Base-by-base conservation (phyloP, 2,329 filamentous ascomycete genomes). In the Colletotrichum falcatum region DNA sequence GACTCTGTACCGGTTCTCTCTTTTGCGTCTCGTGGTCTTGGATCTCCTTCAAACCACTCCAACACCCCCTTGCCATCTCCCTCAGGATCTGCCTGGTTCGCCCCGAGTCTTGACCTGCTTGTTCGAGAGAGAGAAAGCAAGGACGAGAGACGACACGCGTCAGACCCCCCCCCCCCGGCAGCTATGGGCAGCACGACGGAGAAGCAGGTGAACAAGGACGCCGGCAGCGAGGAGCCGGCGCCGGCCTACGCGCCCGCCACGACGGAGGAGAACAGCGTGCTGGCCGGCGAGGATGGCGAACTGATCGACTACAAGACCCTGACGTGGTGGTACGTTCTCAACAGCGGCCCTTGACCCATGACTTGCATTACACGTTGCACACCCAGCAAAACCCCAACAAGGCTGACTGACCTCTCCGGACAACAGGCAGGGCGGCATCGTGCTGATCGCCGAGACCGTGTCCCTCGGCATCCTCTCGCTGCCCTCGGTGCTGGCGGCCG, bases 401-500 rank as follows among this genome's bases (percentile, higher is more conserved):
- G 5, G 16, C 56, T 66, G 14, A 61, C 42, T 9, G 18, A n/a
- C n/a, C n/a, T n/a, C n/a, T 42, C 6, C 9, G 3, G 26, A 23
- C 4, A 1, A n/a, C 53, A 82, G 82, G 82, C 82, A 85, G 78
- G 83, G 83, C 42, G 81, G 81, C 2, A 79, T 84, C 30, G 78
- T 84, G 53, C 74, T 84, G 66, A 81, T 84, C 61, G 82, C 82
- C 18, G 82, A 84, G 66, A 84, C 83, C 1, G 81, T 84, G 66
- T 83, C 81, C 0, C 80, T 84, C n/a, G 83, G 83, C 0, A 83
- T 85, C 78, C 92, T 94, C 82, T 93, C 91, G 0, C 92, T 94
- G 72, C 92, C 92, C 0, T 92, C 90, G 77, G 93, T 92, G 0
- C 90, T 94, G 77, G 91, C 92, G 3, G 83, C 90, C 16, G 84